Percentiles rank a stretch among this genome's conserved stretches.
Evolutionary conservation across 768 basidiomycete species (phyloP).

Genomic region (Tulasnella sp.): DNA sequence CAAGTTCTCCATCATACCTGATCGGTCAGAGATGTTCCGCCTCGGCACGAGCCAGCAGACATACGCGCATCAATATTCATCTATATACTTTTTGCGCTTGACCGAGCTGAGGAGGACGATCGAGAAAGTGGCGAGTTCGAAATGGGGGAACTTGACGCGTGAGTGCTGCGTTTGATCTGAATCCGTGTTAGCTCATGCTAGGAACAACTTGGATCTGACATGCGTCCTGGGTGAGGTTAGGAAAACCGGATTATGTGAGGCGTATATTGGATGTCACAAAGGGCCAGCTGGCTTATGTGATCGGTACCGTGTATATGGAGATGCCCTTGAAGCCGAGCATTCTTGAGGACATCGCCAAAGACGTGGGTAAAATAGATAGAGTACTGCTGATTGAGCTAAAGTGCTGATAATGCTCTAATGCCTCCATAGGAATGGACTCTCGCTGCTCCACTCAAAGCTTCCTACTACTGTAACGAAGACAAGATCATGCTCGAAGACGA

Average conservation of each 20-base stretch:
- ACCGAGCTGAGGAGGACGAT: slow-evolving; percentile 39
- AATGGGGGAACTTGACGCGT: slow-evolving; percentile 42
- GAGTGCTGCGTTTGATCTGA: not conserved
- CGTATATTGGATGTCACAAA: slow-evolving; percentile 81
- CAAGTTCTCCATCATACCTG: slow-evolving; percentile 7
- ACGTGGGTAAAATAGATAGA: slow-evolving; percentile 63
- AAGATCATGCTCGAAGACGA: slow-evolving; percentile 90
- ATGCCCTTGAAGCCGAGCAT: slow-evolving; percentile 99
- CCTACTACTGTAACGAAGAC: slow-evolving; percentile 70
- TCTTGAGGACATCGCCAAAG: slow-evolving; percentile 86
- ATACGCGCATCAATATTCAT: slow-evolving; percentile 61
- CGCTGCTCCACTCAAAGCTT: slow-evolving; percentile 61
- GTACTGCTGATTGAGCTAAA: not conserved
- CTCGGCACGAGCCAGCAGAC: slow-evolving; percentile 36
- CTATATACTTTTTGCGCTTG: slow-evolving; percentile 57
- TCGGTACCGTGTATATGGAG: slow-evolving; percentile 96
- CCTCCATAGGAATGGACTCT: slow-evolving; percentile 69
- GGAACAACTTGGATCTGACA: not conserved
- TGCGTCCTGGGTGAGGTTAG: slow-evolving; percentile 29
- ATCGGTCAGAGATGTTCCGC: slow-evolving; percentile 27
- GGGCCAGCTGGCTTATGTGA: slow-evolving; percentile 74
- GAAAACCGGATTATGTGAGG: slow-evolving; percentile 56
- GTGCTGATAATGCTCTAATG: not conserved
- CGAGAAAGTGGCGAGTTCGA: slow-evolving; percentile 35
- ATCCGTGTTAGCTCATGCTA: no score